These are phyloP conservation scores for Neurospora intermedia DNA, from an alignment of 495 filamentous ascomycete species.

Conservation along the genomic window DNA sequence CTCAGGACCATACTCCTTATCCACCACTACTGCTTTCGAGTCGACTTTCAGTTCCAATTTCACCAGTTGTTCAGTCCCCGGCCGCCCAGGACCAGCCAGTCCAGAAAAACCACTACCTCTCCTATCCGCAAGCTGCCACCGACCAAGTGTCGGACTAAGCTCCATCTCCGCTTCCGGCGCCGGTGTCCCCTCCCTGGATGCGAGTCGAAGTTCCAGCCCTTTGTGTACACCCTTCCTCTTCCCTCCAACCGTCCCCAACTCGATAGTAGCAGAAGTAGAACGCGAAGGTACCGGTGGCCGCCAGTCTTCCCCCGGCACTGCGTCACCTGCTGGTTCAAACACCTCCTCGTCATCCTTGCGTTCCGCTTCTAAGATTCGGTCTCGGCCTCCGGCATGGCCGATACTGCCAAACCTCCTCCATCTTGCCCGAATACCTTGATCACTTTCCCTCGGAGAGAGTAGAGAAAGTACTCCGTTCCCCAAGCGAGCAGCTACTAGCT, in stretches of 20 bases:
- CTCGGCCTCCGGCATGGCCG: neutral
- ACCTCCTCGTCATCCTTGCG: neutral
- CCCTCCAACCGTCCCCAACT: neutral
- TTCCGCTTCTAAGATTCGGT: neutral
- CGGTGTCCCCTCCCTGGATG: neutral
- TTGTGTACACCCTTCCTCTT: neutral
- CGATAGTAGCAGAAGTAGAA: too few species aligned
- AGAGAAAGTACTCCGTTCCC: neutral
- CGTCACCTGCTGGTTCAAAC: constrained; percentile 1
- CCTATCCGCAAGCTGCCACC: constrained; percentile 3
- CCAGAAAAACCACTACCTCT: neutral
- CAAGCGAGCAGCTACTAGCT: neutral
- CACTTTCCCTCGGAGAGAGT: neutral
- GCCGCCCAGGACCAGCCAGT: neutral
- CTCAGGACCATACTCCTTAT: neutral
- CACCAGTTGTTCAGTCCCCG: neutral
- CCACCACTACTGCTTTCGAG: too few species aligned
- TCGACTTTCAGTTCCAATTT: neutral
- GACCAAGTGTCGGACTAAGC: constrained; percentile 16
- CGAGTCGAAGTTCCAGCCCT: neutral
- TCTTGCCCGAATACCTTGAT: neutral
- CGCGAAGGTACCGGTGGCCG: neutral
- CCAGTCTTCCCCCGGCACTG: constrained; percentile 6
- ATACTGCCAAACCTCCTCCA: neutral
- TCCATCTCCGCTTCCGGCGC: constrained; percentile 16